Conservation (phyloP, 2,329 filamentous ascomycete species). For the Fusarium veterinarium region DNA sequence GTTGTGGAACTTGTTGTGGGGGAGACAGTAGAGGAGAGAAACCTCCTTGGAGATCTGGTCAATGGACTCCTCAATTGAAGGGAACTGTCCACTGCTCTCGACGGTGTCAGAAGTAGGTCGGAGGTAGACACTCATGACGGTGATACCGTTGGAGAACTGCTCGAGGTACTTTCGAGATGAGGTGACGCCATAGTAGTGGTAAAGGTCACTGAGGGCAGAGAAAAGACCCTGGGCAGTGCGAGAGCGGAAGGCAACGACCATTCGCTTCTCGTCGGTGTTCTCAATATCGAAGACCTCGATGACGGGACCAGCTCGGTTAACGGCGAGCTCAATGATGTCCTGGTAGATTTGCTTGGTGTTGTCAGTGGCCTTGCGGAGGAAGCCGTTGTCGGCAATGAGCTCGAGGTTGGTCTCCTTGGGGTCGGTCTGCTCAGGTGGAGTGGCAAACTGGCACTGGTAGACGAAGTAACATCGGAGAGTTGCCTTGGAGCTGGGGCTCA, state of each 20-base stretch:
- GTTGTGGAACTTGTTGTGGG: slow-evolving; percentile 93
- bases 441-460: slow-evolving; percentile 93
- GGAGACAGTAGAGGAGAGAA: slow-evolving; percentile 95
- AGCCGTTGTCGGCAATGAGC: slow-evolving; percentile 90
- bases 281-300: slow-evolving; percentile 99
- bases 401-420: slow-evolving; percentile 89
- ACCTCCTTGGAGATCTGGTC: slow-evolving; percentile 99
- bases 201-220: slow-evolving; percentile 93
- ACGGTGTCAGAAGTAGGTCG: slow-evolving; percentile 72
- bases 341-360: slow-evolving; percentile 98
- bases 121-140: slow-evolving; percentile 95
- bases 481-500: slow-evolving; percentile 78
- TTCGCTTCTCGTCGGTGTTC: slow-evolving; percentile 87
- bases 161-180: slow-evolving; percentile 98
- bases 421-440: slow-evolving; percentile 74
- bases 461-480: slow-evolving; percentile 98
- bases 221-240: slow-evolving; percentile 93
- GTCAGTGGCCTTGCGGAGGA: slow-evolving; percentile 92
- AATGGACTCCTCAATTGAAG: slow-evolving; percentile 86
- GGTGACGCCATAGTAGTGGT: slow-evolving; percentile 98
- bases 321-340: slow-evolving; percentile 88
- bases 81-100: slow-evolving; percentile 62
- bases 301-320: slow-evolving; percentile 88
- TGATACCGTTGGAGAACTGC: slow-evolving; percentile 98
- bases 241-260: slow-evolving; percentile 94